These are phyloP conservation scores for Hamamelis virginiana DNA, from an alignment of 164 flowering plant genomes.

Conservation along the genomic window DNA sequence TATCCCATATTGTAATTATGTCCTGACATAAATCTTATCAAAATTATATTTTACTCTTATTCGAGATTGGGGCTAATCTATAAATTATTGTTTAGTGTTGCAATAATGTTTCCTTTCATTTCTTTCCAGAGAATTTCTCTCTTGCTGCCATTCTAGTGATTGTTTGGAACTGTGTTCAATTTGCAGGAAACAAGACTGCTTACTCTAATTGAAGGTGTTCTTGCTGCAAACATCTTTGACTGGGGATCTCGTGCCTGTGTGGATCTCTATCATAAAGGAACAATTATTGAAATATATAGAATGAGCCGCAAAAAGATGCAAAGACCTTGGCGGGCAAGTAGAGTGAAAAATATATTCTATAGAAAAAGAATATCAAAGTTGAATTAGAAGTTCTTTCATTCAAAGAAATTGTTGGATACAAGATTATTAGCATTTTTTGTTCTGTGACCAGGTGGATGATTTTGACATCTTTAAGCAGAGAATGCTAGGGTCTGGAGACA, in stretches of 20 bases:
- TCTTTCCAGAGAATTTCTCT: neutral
- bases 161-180: constrained; percentile 10
- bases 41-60: neutral
- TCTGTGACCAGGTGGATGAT: constrained; percentile 78
- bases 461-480: constrained; percentile 80
- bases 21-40: neutral
- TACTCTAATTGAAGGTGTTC: constrained; percentile 91
- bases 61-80: neutral
- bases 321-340: constrained; percentile 92
- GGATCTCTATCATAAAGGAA: constrained; percentile 96
- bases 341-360: constrained; percentile 5
- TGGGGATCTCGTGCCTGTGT: constrained; percentile 99
- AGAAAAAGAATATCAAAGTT: neutral
- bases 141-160: constrained; percentile 2
- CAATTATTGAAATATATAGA: constrained; percentile 93
- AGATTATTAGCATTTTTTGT: neutral
- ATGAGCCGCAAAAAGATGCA: constrained; percentile 99
- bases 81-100: neutral
- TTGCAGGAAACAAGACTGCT: constrained; percentile 81
- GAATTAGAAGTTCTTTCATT: neutral
- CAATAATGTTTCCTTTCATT: neutral
- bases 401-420: neutral
- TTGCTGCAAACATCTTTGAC: constrained; percentile 99
- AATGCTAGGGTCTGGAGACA: constrained; percentile 76
- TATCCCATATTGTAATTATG: neutral